phyloP scores from a whole-genome alignment of 192 early-diverging fungal genomes.

The Backusella mclennaniae region DNA sequence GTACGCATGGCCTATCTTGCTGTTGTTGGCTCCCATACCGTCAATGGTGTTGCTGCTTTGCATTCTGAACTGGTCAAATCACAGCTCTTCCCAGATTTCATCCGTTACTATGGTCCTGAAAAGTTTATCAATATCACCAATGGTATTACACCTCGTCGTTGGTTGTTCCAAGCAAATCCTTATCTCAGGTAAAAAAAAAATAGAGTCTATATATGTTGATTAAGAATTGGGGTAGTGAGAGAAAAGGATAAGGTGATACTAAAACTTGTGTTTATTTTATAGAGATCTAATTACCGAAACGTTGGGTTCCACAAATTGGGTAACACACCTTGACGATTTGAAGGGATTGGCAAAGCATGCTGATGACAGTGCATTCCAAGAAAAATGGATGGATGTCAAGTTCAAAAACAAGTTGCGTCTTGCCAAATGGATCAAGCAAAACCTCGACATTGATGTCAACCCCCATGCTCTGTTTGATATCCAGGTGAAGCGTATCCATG shows the following conservation, averaged over 20 bases:
- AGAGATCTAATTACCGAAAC: constrained; percentile 78
- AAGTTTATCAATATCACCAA: constrained; percentile 98
- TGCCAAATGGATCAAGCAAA: constrained; percentile 77
- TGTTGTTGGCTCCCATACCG: constrained; percentile 88
- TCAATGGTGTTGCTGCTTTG: constrained; percentile 94
- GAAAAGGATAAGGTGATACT: neutral
- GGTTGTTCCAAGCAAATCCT: constrained; percentile 97
- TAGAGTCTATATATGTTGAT: neutral
- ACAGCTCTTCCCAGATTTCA: constrained; percentile 89
- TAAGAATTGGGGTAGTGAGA: neutral
- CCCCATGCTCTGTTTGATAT: constrained; percentile 94
- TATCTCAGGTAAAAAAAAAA: constrained; percentile 44
- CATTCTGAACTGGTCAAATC: constrained; percentile 81
- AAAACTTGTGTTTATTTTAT: neutral
- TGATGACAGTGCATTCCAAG: constrained; percentile 69
- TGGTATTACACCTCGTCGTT: constrained; percentile 94
- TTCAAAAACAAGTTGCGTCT: constrained; percentile 90
- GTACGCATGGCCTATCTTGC: constrained; percentile 97
- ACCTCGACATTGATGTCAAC: constrained; percentile 70
- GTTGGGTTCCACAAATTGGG: constrained; percentile 73
- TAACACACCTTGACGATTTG: constrained; percentile 73
- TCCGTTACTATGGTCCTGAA: constrained; percentile 75
- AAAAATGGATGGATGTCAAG: constrained; percentile 90
- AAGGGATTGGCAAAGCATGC: constrained; percentile 61
- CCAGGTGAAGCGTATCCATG: constrained; percentile 98